Base-by-base conservation (phyloP, 2,329 filamentous ascomycete genomes). In the Colletotrichum tropicale region DNA sequence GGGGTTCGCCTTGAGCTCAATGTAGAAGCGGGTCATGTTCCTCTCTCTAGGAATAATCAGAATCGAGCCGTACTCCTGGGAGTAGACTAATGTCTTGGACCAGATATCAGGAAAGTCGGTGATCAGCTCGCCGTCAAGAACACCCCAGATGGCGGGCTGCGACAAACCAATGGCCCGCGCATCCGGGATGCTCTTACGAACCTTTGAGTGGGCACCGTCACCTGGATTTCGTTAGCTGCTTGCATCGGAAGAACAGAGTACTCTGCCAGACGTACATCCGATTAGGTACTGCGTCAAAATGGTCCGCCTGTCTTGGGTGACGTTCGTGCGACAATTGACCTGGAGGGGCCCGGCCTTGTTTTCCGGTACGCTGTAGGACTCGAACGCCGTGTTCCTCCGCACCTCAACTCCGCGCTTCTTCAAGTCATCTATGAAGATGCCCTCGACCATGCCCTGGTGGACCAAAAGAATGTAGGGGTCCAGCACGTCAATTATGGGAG, bases 401-500 rank as follows among this genome's bases (percentile, higher is more conserved):
- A 95, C 93, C 56, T 89, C 87, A 18, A 92, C 86, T 16, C 93
- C 93, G 64, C 93, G 88, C 79, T 92, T 90, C 78, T 87, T 87
- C 82, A 95, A 88, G 79, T 95, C 94, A 10, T 94, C 88, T 67
- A 95, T 89, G 79, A 96, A 92, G 3, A 94, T 83, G 62, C 91
- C 90, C 83, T 95, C 94, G 0, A 95, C 89, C 90, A 95, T 94
- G 64, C 94, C 94, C 83, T 96, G 94, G 80, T 95, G 94, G 21
- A 90, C 89, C 24, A 91, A 85, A 76, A 91, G 84, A 76, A 91
- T 90, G 77, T 90, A 91, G 16, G 89, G 88, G 76, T 91, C 88
- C 67, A 91, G 80, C 13, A 91, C 88, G 79, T 91, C 90, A 66
- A 91, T 89, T 52, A 88, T 85, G 3, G 89, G 88, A 8, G 92